Evolutionary conservation across 2,329 filamentous ascomycete species (phyloP).

Genomic region (Colletotrichum sp.): DNA sequence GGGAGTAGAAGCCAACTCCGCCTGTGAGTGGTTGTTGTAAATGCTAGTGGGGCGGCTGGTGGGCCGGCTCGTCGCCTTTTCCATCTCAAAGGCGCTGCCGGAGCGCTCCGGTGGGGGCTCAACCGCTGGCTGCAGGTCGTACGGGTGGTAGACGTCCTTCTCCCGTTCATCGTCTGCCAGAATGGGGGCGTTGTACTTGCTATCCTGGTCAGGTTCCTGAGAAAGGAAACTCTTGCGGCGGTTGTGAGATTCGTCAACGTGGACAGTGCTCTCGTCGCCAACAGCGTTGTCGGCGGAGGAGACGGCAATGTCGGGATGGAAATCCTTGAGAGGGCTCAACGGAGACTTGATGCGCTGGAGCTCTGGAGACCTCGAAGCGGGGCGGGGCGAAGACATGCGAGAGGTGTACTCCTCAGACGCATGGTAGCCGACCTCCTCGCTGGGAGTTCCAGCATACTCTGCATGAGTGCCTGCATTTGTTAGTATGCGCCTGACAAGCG

Average conservation of each 20-base stretch:
- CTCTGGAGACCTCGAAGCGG: conserved; percentile 46
- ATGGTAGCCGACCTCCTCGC: conserved; percentile 88
- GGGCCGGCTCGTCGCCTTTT: conserved; percentile 65
- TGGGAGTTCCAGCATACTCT: conserved; percentile 74
- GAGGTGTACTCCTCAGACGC: conserved; percentile 85
- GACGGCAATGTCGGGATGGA: conserved; percentile 30
- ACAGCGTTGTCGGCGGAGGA: conserved; percentile 29
- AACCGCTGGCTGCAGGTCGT: conserved; percentile 79
- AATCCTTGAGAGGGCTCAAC: conserved; percentile 26
- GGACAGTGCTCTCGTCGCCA: conserved; percentile 69
- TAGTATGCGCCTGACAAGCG: conserved; percentile 8
- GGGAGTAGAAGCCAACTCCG: conserved; percentile 67
- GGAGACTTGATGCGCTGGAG: conserved; percentile 33
- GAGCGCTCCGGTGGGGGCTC: conserved; percentile 72
- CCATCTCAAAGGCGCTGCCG: conserved; percentile 60
- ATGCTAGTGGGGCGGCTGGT: conserved; percentile 68
- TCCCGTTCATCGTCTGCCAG: conserved; percentile 86
- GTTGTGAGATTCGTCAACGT: conserved; percentile 71
- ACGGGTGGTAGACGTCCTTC: conserved; percentile 67
- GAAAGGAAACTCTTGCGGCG: conserved; percentile 41
- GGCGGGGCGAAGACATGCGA: conserved; percentile 73
- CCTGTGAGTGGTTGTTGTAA: conserved; percentile 57
- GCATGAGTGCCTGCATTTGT: conserved; percentile 63
- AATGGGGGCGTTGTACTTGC: conserved; percentile 74
- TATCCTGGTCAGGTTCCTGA: conserved; percentile 21